Evolutionary conservation across 2,329 filamentous ascomycete genomes (phyloP).

Genomic region (Claviceps capensis): DNA sequence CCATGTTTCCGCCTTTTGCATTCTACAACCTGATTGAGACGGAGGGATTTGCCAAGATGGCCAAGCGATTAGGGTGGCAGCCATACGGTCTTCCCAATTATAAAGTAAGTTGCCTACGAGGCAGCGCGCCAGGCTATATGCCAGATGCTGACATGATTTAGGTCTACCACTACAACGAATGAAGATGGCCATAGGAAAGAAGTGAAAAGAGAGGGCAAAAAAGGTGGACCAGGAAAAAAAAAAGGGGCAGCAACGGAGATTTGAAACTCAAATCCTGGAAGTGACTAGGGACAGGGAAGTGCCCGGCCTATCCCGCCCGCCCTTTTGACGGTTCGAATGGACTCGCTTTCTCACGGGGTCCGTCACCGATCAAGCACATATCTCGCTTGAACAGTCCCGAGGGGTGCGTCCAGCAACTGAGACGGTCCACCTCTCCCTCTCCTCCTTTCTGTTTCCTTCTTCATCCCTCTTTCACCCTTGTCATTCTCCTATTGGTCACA

Average conservation of each 20-base stretch:
- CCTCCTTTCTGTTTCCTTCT: too few relatives aligned
- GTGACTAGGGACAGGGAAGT: too few relatives aligned
- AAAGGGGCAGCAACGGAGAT: background rate
- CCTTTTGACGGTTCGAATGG: too few relatives aligned
- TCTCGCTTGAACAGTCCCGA: too few relatives aligned
- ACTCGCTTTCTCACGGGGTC: too few relatives aligned
- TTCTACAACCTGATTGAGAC: conserved; percentile 98
- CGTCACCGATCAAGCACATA: too few relatives aligned
- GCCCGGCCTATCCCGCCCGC: too few relatives aligned
- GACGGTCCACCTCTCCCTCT: too few relatives aligned
- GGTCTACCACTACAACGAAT: conserved; percentile 89
- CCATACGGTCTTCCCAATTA: conserved; percentile 90
- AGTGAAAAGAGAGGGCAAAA: background rate
- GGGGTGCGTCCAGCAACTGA: too few relatives aligned
- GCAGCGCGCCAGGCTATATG: background rate
- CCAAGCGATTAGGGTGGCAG: conserved; percentile 71
- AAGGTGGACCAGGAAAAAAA: background rate
- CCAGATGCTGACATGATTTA: conserved; percentile 20
- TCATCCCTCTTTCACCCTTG: too few relatives aligned
- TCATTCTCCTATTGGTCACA: too few relatives aligned
- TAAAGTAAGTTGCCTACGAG: conserved; percentile 48
- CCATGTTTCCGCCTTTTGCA: conserved; percentile 94
- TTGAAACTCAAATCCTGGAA: too few relatives aligned
- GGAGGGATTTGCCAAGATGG: conserved; percentile 97
- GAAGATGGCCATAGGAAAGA: conserved; percentile 16